A percentile compares a stretch with the other conserved stretches of the same genome.
These are phyloP conservation scores for Aspergillus funiculosus DNA, from an alignment of 495 filamentous ascomycete genomes.

Conservation along the genomic window DNA sequence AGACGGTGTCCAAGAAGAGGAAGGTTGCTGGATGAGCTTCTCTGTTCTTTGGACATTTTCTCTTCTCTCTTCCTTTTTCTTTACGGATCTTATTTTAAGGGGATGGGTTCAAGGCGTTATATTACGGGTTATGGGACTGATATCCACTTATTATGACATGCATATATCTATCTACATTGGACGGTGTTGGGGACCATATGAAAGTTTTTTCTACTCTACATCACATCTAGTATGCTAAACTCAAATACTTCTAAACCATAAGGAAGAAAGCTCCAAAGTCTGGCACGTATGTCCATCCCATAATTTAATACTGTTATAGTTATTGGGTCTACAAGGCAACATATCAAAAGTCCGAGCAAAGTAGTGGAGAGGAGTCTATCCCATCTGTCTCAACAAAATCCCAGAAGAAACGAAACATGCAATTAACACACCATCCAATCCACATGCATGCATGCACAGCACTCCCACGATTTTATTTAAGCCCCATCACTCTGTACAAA, in stretches of 20 bases:
- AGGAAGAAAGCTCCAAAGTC: no score
- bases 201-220: background rate
- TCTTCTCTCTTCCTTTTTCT: background rate
- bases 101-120: background rate
- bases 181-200: constrained; percentile 2
- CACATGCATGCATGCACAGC: constrained; percentile 6
- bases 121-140: background rate
- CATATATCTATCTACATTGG: constrained; percentile 3
- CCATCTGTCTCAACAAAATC: no score
- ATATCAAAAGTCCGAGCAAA: no score
- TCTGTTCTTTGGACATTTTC: no score
- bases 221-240: background rate
- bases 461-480: constrained; percentile 10
- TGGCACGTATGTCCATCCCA: no score
- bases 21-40: constrained; percentile 27
- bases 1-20: constrained; percentile 38
- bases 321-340: no score
- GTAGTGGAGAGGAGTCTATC: no score
- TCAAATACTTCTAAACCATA: no score
- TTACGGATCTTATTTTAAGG: background rate
- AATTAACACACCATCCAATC: constrained; percentile 13
- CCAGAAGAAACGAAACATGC: background rate
- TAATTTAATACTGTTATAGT: no score
- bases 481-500: constrained; percentile 27
- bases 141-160: background rate